Base-by-base conservation (phyloP, 352 stramenopile species). In the Phytophthora foliorum region DNA sequence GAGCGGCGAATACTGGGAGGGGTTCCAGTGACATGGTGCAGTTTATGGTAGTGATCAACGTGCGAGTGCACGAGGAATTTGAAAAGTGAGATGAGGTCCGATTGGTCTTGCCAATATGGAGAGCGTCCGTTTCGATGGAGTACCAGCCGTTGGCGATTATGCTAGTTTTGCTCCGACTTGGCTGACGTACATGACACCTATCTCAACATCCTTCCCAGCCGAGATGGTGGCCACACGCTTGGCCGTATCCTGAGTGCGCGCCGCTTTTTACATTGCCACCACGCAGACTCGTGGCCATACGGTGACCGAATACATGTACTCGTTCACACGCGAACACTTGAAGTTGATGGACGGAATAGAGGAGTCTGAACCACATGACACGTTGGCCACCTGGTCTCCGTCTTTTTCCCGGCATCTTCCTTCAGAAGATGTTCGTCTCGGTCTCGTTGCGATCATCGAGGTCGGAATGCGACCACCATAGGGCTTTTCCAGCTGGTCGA, bases 11-110 rank as follows among this genome's bases (percentile, higher is more conserved):
- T 74, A 78, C 70, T 78, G 65, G 51, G 22, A 75, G 22, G 1
- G 65, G 70, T 64, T 78, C 70, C 66, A 78, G 70, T 78, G 70
- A 75, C 66, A 74, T 74, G 25, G 19, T 68, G n/a, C n/a, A n/a
- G n/a, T n/a, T n/a, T n/a, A n/a, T n/a, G 34, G 19, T 17, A 27
- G 41, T n/a, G 44, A 70, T 77, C 69, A 77, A 77, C 69, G 69
- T 77, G 63, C 46, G 42, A 57, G 31, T 36, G 58, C 69, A 74
- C 64, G 69, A 77, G 69, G 63, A 67, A 70, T 53, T 67, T 77
- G 69, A 63, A 63, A 69, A 78, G 9, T 75, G 65, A 64, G 46
- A 10, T 57, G 17, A 42, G 36, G 36, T 4, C 21, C 39, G 8
- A 42, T 34, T 17, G 36, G 50, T 59, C 41, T n/a, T 59, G 17